Evolutionary conservation across 1,284 basidiomycete genomes (phyloP).

Genomic region (Melampsora americana): DNA sequence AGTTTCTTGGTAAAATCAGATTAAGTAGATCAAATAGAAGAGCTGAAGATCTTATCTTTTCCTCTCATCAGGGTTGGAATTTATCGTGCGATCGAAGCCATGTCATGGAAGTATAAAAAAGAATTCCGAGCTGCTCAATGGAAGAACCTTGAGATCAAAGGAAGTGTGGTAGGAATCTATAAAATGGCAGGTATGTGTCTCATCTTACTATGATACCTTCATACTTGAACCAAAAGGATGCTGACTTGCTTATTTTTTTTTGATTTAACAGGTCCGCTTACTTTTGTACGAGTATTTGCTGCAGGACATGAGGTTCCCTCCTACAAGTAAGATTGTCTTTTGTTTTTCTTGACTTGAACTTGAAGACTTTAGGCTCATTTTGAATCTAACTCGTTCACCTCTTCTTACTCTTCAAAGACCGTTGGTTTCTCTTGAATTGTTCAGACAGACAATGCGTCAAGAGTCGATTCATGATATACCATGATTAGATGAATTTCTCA

Average conservation of each 20-base stretch:
- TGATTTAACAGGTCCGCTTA: conserved; percentile 31
- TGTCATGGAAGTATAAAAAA: conserved; percentile 27
- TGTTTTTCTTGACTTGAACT: too few species aligned
- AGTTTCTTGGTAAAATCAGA: neutral
- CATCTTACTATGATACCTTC: neutral
- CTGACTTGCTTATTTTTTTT: neutral
- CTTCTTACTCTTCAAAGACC: too few species aligned
- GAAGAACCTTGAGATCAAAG: conserved; percentile 10
- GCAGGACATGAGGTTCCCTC: conserved; percentile 41
- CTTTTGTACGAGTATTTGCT: conserved; percentile 23
- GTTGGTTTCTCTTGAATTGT: too few species aligned
- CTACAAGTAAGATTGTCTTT: conserved; percentile 26
- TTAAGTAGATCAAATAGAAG: neutral
- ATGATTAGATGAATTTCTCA: too few species aligned
- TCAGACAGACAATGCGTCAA: too few species aligned
- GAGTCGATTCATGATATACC: too few species aligned
- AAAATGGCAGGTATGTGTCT: conserved; percentile 24
- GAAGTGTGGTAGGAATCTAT: conserved; percentile 18
- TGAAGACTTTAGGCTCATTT: too few species aligned
- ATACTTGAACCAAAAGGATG: too few species aligned
- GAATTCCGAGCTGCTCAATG: conserved; percentile 35
- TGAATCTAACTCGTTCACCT: too few species aligned
- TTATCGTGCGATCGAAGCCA: conserved; percentile 32
- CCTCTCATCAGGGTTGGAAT: conserved; percentile 17
- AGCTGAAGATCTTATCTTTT: neutral